These are phyloP conservation scores for Magnolia kwangsiensis DNA, from an alignment of 164 flowering plant genomes.

Conservation along the genomic window DNA sequence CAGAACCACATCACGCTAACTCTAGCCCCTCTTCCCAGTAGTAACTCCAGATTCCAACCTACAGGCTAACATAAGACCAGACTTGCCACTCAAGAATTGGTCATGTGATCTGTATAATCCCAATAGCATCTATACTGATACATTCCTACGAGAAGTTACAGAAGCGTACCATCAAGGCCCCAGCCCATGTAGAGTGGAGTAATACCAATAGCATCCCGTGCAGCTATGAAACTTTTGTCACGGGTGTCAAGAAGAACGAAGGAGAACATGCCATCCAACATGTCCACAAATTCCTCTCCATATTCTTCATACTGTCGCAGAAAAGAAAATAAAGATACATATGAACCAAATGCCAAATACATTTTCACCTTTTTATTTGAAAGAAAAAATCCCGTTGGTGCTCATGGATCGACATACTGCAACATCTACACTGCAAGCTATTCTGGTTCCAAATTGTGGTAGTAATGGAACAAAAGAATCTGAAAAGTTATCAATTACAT, in stretches of 20 bases:
- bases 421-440: not conserved
- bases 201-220: constrained; percentile 92
- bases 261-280: constrained; percentile 99
- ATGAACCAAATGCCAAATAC: not conserved
- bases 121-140: not conserved
- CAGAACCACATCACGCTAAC: not conserved
- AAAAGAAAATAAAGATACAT: not conserved
- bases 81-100: not conserved
- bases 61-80: not conserved
- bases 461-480: no score
- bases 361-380: not conserved
- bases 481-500: constrained; percentile 22
- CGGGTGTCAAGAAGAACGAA: constrained; percentile 93
- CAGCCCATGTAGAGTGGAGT: constrained; percentile 96
- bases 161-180: constrained; percentile 90
- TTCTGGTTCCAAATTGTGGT: not conserved
- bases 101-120: not conserved
- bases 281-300: constrained; percentile 87
- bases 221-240: constrained; percentile 88
- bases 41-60: not conserved
- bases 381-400: not conserved
- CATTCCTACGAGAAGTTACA: constrained; percentile 2
- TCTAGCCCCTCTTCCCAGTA: not conserved
- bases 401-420: not conserved
- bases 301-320: constrained; percentile 77